Evolutionary conservation across 139 green algal genomes (phyloP).

Genomic region (Auxenochlorella pyrenoidosa): DNA sequence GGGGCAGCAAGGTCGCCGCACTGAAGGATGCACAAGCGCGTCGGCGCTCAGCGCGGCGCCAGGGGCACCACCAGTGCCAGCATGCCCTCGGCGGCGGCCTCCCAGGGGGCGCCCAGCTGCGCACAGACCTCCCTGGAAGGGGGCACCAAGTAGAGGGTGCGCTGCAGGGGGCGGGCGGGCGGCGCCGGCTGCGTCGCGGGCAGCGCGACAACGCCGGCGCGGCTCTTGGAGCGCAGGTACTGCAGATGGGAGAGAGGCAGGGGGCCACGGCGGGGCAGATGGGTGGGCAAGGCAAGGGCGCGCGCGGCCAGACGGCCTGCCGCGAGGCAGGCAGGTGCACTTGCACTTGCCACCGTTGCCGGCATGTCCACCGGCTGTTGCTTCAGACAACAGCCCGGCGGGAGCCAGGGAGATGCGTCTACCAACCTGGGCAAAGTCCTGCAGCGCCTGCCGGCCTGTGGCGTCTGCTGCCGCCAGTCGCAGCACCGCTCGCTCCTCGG

Average conservation of each 20-base stretch:
- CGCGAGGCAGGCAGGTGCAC: no score
- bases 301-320: no score
- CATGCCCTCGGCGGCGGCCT: slow-evolving; percentile 4
- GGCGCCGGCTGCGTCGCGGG: slow-evolving; percentile 5
- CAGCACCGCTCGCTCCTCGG: slow-evolving; percentile 7
- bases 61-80: slow-evolving; percentile 28
- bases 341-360: neutral
- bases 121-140: slow-evolving; percentile 24
- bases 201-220: slow-evolving; percentile 47
- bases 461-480: slow-evolving; percentile 16
- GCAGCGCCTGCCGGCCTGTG: neutral
- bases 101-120: slow-evolving; percentile 9
- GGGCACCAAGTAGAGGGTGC: slow-evolving; percentile 44
- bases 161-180: neutral
- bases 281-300: neutral
- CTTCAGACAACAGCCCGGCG: no score
- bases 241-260: neutral
- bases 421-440: slow-evolving; percentile 24
- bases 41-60: neutral
- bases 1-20: no score
- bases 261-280: neutral
- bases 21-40: no score
- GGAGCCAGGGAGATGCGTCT: no score
- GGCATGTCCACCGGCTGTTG: no score
- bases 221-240: slow-evolving; percentile 41